A percentile compares a stretch with the other conserved stretches of the same genome.
Evolutionary conservation across 164 flowering plant genomes (phyloP).

Genomic region (Buxus sempervirens): DNA sequence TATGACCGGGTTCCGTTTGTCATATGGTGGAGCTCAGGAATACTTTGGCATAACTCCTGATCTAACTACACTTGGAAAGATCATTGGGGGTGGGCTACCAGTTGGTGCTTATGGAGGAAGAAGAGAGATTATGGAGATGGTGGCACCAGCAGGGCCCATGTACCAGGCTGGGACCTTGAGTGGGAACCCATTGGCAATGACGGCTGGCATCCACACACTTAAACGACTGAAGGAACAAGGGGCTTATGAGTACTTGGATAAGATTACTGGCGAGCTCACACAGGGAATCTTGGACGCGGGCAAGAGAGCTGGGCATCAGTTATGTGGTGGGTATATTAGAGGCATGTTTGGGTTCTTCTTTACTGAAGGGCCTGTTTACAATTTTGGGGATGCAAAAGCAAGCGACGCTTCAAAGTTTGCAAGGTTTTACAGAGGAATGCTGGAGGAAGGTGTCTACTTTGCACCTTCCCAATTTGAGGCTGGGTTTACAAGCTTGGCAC

Average conservation of each 20-base stretch:
- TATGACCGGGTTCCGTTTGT: slow-evolving; percentile 92
- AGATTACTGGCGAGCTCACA: slow-evolving; percentile 64
- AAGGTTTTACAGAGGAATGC: slow-evolving; percentile 71
- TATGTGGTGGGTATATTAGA: slow-evolving; percentile 74
- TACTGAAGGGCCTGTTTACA: slow-evolving; percentile 83
- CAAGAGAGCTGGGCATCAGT: slow-evolving; percentile 71
- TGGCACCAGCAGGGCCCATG: slow-evolving; percentile 98
- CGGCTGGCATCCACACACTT: slow-evolving; percentile 95
- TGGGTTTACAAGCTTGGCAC: background rate
- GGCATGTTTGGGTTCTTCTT: slow-evolving; percentile 98
- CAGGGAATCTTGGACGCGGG: slow-evolving; percentile 71
- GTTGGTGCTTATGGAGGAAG: slow-evolving; percentile 99
- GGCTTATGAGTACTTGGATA: slow-evolving; percentile 60
- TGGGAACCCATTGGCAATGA: slow-evolving; percentile 98
- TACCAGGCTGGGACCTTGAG: slow-evolving; percentile 98
- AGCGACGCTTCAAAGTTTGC: slow-evolving; percentile 84
- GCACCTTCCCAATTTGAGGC: slow-evolving; percentile 80
- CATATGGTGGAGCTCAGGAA: slow-evolving; percentile 97
- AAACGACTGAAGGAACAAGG: slow-evolving; percentile 62
- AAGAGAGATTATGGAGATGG: slow-evolving; percentile 97
- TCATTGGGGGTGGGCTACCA: slow-evolving; percentile 95
- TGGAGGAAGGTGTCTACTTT: slow-evolving; percentile 89
- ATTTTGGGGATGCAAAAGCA: slow-evolving; percentile 83
- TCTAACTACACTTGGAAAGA: slow-evolving; percentile 86
- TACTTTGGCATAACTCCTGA: slow-evolving; percentile 90